Evolutionary conservation across 495 filamentous ascomycete genomes (phyloP), one percentile per base, ranked within the genome.

Genomic region (Cairneyella variabilis): DNA sequence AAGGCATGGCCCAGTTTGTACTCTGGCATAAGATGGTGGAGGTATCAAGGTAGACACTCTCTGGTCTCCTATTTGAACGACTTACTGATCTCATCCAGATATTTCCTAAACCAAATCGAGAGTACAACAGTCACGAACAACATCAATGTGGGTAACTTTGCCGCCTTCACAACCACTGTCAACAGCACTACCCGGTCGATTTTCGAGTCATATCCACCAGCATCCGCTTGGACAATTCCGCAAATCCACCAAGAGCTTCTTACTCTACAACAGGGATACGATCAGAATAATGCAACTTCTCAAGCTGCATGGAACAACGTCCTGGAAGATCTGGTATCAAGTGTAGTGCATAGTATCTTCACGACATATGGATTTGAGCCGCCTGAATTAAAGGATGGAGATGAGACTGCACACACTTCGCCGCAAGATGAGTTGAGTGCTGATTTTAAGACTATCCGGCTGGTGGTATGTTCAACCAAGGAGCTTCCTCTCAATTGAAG

Each of bases 1-100:
- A 84, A 61, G 83, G 82, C 9, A 62, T 65, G 3, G 59, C 69
- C 7, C 71, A 76, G 54, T 70, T 76, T 28, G 58, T 73, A 22
- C 64, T 71, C 22, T 73, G 69, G 68, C 46, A 43, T 8, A 54
- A 59, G 37, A 51, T 55, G 21, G 41, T 51, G 11, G 43, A 60
- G 38, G 42, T 38, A 23, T 22, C 39, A n/a, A n/a, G n/a, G n/a
- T n/a, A n/a, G n/a, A n/a, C n/a, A n/a, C n/a, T n/a, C n/a, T n/a
- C n/a, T n/a, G n/a, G n/a, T n/a, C n/a, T n/a, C n/a, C n/a, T n/a
- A n/a, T n/a, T n/a, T n/a, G n/a, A n/a, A n/a, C n/a, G n/a, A n/a
- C n/a, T n/a, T n/a, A n/a, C n/a, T n/a, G n/a, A n/a, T n/a, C n/a
- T n/a, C n/a, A n/a, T n/a, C n/a, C n/a, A n/a, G n/a, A n/a, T n/a